Conservation (phyloP, 169 alveolate species). For the Eimeria praecox region DNA sequence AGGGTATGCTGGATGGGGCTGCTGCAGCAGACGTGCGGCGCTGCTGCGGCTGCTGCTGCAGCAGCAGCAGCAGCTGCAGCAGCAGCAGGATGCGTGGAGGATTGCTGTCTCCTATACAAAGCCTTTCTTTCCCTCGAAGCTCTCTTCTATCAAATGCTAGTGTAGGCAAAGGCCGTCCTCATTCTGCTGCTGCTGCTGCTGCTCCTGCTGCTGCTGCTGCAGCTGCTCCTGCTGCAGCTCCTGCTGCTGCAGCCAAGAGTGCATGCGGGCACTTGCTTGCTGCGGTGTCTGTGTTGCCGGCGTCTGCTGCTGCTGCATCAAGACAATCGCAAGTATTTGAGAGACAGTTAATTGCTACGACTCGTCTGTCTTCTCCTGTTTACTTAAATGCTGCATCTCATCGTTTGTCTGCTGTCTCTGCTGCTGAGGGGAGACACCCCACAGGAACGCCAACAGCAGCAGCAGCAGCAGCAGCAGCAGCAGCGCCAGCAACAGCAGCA, state of each 20-base stretch:
- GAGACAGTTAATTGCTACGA: background rate
- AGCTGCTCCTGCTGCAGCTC: constrained; percentile 12
- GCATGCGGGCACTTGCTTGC: background rate
- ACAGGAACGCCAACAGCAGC: background rate
- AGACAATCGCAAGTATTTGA: background rate
- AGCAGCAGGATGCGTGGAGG: background rate
- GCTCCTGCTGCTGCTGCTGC: background rate
- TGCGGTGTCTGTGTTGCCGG: background rate
- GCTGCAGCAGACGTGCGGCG: background rate
- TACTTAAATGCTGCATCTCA: background rate
- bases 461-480: constrained; percentile 10
- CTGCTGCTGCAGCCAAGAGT: background rate
- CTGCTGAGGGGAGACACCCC: constrained; percentile 20
- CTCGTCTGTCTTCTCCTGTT: background rate
- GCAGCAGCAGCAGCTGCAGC: constrained; percentile 53
- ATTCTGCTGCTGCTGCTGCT: constrained; percentile 27
- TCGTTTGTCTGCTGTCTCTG: background rate
- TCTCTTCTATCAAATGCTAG: constrained; percentile 51
- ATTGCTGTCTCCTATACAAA: background rate
- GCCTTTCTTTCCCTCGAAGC: background rate
- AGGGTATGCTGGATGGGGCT: constrained; percentile 11
- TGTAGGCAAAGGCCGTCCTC: constrained; percentile 47
- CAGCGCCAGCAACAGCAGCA: background rate
- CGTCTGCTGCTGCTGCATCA: background rate
- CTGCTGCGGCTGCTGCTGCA: constrained; percentile 65